Evolutionary conservation across 192 early-diverging fungal species (phyloP).

Genomic region (Allomyces macrogynus): DNA sequence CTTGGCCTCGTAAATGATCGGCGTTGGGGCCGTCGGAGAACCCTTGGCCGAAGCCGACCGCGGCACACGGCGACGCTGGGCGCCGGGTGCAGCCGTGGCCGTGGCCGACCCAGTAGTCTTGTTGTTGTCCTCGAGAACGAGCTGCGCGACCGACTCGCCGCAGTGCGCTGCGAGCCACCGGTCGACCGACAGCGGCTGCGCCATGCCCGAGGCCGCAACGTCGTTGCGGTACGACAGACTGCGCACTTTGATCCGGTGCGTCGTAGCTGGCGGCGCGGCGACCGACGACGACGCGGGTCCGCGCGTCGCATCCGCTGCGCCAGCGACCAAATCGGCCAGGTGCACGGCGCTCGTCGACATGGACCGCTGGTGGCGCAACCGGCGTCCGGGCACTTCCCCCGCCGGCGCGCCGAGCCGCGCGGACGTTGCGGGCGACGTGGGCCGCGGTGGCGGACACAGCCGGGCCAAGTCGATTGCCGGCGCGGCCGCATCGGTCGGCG

Average conservation of each 20-base stretch:
- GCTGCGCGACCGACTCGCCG: background rate
- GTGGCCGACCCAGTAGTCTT: conserved; percentile 4
- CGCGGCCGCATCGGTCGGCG: background rate
- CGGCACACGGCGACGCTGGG: conserved; percentile 6
- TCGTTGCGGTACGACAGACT: background rate
- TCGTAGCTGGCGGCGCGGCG: background rate
- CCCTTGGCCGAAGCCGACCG: conserved; percentile 1
- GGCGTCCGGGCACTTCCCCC: too few relatives aligned
- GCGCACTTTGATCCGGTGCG: background rate
- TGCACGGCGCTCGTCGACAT: background rate
- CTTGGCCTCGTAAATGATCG: conserved; percentile 18
- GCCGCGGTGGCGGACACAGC: background rate
- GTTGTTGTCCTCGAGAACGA: conserved; percentile 1
- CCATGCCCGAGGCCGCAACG: background rate
- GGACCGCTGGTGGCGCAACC: background rate
- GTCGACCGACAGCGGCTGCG: background rate
- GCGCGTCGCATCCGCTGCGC: too few relatives aligned
- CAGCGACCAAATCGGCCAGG: background rate
- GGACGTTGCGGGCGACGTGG: background rate
- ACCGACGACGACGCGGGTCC: background rate
- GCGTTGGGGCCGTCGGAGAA: background rate
- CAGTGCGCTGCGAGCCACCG: background rate
- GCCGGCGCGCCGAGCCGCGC: background rate
- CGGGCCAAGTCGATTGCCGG: background rate
- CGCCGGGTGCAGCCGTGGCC: conserved; percentile 3